Conservation (phyloP, 2,329 filamentous ascomycete species). For the Fusarium sterilihyphosum region DNA sequence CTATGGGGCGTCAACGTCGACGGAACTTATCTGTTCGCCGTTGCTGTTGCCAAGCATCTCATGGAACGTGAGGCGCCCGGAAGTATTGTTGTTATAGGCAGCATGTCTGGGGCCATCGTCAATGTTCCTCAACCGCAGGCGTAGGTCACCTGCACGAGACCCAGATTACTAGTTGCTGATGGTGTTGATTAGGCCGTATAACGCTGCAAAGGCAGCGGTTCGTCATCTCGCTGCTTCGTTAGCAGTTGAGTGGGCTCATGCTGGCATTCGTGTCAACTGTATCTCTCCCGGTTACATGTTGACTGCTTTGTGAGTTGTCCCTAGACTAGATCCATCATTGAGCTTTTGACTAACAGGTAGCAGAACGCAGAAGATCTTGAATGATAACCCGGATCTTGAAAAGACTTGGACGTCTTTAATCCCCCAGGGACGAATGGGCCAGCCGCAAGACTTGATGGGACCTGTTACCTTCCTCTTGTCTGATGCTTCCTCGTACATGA, state of each 20-base stretch:
- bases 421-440: constrained; percentile 91
- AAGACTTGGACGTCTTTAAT: constrained; percentile 91
- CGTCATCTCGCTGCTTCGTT: constrained; percentile 86
- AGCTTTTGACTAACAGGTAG: not conserved
- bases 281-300: constrained; percentile 97
- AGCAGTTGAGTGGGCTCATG: constrained; percentile 91
- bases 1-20: constrained; percentile 93
- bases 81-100: constrained; percentile 92
- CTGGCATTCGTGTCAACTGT: constrained; percentile 91
- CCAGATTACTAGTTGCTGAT: not conserved
- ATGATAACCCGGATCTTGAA: constrained; percentile 91
- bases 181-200: constrained; percentile 72
- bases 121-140: constrained; percentile 95
- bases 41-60: constrained; percentile 84
- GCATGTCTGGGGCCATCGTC: constrained; percentile 92
- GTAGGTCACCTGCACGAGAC: constrained; percentile 48
- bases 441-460: constrained; percentile 91
- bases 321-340: accelerated
- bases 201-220: constrained; percentile 90
- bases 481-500: constrained; percentile 78
- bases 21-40: constrained; percentile 90
- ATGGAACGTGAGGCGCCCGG: constrained; percentile 82
- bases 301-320: constrained; percentile 63
- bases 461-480: constrained; percentile 87
- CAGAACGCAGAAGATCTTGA: constrained; percentile 92